Conservation (phyloP, 148 eudicot species). For the Fagopyrum tataricum region DNA sequence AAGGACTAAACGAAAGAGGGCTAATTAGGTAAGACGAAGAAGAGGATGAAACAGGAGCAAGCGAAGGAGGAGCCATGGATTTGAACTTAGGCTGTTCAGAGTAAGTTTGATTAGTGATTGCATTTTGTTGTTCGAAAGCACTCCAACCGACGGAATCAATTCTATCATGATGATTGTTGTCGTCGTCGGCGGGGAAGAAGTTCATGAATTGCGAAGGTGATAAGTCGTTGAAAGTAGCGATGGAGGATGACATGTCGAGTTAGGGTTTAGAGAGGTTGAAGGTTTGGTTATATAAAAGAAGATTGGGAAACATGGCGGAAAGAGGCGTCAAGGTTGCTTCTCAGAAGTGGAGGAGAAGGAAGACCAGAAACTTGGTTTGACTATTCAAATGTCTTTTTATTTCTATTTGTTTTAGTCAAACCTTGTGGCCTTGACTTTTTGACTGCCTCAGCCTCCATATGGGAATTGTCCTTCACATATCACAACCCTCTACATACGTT, state of each 20-base stretch:
- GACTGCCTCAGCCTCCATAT: constrained; percentile 23
- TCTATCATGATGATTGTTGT: constrained; percentile 15
- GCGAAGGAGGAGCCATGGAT: constrained; percentile 45
- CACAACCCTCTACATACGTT: constrained; percentile 3
- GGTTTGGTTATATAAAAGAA: background rate
- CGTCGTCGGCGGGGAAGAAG: constrained; percentile 33
- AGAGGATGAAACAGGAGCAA: constrained; percentile 27
- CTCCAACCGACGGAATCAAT: background rate
- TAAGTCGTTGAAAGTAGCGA: constrained; percentile 25
- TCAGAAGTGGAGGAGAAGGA: constrained; percentile 27
- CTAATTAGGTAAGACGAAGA: constrained; percentile 33
- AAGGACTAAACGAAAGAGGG: constrained; percentile 54
- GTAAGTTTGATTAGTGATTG: constrained; percentile 3
- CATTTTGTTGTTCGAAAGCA: background rate
- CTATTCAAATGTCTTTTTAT: background rate
- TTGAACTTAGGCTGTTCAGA: constrained; percentile 46
- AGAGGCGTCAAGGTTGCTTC: constrained; percentile 21
- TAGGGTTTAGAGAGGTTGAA: background rate
- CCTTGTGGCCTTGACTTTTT: constrained; percentile 65
- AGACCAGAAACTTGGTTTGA: background rate
- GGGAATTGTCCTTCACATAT: background rate
- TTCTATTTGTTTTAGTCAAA: constrained; percentile 40
- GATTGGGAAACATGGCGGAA: background rate
- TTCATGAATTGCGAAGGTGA: constrained; percentile 29
- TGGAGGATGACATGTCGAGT: constrained; percentile 42